Evolutionary conservation across 108 stramenopile genomes (phyloP), one percentile per base, ranked within the genome.

Genomic region (Fistulifera pelliculosa): DNA sequence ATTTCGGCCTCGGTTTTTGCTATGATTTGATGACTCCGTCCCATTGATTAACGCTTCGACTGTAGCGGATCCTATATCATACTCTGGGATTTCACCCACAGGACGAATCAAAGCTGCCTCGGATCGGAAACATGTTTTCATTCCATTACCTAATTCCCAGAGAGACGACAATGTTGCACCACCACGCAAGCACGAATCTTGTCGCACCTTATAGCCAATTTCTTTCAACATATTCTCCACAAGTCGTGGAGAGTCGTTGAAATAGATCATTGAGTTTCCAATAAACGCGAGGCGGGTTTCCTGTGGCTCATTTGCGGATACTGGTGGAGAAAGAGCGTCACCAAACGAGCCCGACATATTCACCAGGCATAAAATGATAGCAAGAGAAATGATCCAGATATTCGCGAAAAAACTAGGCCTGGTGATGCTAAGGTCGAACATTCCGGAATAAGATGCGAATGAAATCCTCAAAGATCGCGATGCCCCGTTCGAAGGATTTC

Each of bases 191-290:
- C 85, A 83, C 4, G 81, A 83, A 67, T 82, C 64, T 47, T 82
- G 78, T 10, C 53, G 5, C 16, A 70, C 70, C 23, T 47, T 22
- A 13, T 56, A 27, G 0, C 35, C 23, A 4, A 1, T 24, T 12
- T 51, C 26, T 12, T 67, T 49, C 16, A 71, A 43, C 42, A 84
- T 68, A 27, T 61, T 49, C 49, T 65, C 53, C 43, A 89, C 54
- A 14, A 89, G 61, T 27, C 83, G 78, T 7, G 87, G 87, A 19
- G 65, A 70, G 47, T 88, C 87, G 47, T 88, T 80, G 53, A 65
- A 90, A 48, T 83, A 90, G 16, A 70, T 68, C 24, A 90, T 83
- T 16, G 80, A 79, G 54, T 90, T 90, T 6, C 88, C 88, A 0
- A 85, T 16, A 52, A 62, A 76, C 21, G 81, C 77, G 14, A 83